Percentiles rank a stretch among this genome's conserved stretches.
Evolutionary conservation across 2,329 filamentous ascomycete genomes (phyloP).

Genomic region (Pseudogymnoascus sp.): DNA sequence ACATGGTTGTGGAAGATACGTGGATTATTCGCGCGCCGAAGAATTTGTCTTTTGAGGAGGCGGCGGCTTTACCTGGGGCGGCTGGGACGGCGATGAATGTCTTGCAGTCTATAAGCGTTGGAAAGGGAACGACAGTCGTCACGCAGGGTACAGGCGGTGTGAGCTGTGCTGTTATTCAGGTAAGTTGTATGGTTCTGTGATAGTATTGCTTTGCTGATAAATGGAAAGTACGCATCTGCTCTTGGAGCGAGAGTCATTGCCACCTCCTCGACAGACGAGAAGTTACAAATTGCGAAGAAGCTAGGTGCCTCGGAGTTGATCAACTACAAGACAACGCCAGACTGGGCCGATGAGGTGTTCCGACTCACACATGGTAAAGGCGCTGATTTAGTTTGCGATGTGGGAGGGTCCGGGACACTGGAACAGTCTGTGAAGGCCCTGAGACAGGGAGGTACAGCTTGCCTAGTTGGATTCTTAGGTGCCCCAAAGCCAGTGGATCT

Average conservation of each 20-base stretch:
- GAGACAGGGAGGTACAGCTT: not conserved
- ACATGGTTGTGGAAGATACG: slow-evolving; percentile 36
- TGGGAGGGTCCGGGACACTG: slow-evolving; percentile 43
- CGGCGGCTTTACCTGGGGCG: slow-evolving; percentile 40
- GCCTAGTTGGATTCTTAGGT: not conserved
- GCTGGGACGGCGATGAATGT: slow-evolving; percentile 44
- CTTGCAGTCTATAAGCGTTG: slow-evolving; percentile 35
- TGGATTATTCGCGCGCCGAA: slow-evolving; percentile 33
- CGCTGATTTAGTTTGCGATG: slow-evolving; percentile 47
- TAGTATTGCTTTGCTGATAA: not conserved
- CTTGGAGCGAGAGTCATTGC: slow-evolving; percentile 14
- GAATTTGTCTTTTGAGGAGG: slow-evolving; percentile 35
- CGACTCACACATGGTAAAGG: slow-evolving; percentile 36
- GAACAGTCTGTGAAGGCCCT: slow-evolving; percentile 31
- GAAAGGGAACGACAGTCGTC: slow-evolving; percentile 28
- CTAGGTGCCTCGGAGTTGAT: slow-evolving; percentile 16
- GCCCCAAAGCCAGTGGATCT: not conserved
- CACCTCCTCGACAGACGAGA: slow-evolving; percentile 15
- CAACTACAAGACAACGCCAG: slow-evolving; percentile 34
- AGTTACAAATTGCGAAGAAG: slow-evolving; percentile 13
- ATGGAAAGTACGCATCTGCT: not conserved
- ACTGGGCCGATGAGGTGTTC: slow-evolving; percentile 43
- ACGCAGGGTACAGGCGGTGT: slow-evolving; percentile 35
- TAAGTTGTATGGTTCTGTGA: not conserved
- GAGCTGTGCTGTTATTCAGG: slow-evolving; percentile 30